Percentiles rank a stretch among this genome's conserved stretches.
Conservation (phyloP, 176 grass and related monocot genomes). For the Zea luxurians region DNA sequence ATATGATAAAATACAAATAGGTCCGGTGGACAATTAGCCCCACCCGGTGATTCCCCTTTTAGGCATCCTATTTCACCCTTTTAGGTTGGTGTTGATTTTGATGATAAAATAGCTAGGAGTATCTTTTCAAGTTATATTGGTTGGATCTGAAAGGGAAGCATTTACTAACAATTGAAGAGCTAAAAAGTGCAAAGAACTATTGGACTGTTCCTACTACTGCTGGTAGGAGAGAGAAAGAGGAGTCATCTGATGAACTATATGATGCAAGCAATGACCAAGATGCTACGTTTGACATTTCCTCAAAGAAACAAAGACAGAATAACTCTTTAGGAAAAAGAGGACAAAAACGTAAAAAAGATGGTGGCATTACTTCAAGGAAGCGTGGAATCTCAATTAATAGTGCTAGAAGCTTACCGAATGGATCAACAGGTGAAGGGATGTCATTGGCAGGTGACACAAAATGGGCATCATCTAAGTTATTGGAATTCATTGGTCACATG, state of each 20-base stretch:
- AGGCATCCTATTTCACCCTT: not conserved
- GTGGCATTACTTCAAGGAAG: slow-evolving; percentile 42
- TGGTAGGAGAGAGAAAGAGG: slow-evolving; percentile 56
- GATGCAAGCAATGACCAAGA: slow-evolving; percentile 65
- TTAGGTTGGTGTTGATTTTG: slow-evolving; percentile 88
- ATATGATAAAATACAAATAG: too few relatives aligned
- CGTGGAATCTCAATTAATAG: slow-evolving; percentile 39
- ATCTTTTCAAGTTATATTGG: slow-evolving; percentile 99
- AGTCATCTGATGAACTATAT: slow-evolving; percentile 83
- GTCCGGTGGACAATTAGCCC: too few relatives aligned
- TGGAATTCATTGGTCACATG: slow-evolving; percentile 87
- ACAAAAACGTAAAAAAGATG: slow-evolving; percentile 51
- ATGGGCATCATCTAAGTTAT: slow-evolving; percentile 80
- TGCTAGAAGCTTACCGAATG: slow-evolving; percentile 43
- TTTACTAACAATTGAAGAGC: slow-evolving; percentile 72
- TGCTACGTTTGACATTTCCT: slow-evolving; percentile 69
- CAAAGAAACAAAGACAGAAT: slow-evolving; percentile 44
- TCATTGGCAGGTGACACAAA: slow-evolving; percentile 45
- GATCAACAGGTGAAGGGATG: slow-evolving; percentile 40
- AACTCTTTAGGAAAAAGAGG: slow-evolving; percentile 57
- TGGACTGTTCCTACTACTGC: slow-evolving; percentile 57
- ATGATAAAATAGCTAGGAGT: slow-evolving; percentile 98
- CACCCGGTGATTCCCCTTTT: too few relatives aligned
- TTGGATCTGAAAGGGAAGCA: slow-evolving; percentile 80
- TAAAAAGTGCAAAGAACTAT: slow-evolving; percentile 63